Evolutionary conservation across 768 basidiomycete species (phyloP), one percentile per base, ranked within the genome.

Genomic region (Gloeopeniophorella convolvens): DNA sequence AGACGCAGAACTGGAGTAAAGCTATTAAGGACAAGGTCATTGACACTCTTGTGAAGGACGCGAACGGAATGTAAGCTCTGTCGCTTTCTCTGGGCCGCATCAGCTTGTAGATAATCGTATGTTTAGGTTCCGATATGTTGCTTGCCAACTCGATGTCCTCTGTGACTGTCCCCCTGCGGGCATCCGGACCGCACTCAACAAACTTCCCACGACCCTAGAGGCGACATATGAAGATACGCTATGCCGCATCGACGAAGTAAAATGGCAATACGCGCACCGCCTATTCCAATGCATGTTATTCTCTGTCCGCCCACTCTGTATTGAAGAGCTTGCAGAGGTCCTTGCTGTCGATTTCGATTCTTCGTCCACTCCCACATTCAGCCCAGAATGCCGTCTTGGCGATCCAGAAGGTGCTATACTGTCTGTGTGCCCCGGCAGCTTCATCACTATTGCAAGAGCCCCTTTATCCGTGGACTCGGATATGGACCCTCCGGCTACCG

Each of bases 31-130:
- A 44, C 3, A 20, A 36, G 2, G 49, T 44, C 0, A 24, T 43
- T 18, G 11, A 31, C 5, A 5, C 12, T 0, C 34, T 50, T 5
- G 30, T 42, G 1, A 20, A 5, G 10, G 43, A 30, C 3, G 49
- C 28, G 2, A 42, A 44, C 4, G 49, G 49, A n/a, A 50, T 50
- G 49, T 50, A 11, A 18, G n/a, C n/a, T n/a, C n/a, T n/a, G 49
- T 31, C 7, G 8, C 13, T 12, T 24, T 39, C 1, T 6, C n/a
- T 12, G 5, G 2, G 18, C 12, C 16, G 6, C 16, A 4, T 24
- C 24, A 11, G 20, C 3, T 5, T 26, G 15, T 8, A 26, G 6
- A 45, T 4, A 18, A 10, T 0, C 2, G 26, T 1, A 16, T 5
- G 20, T n/a, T n/a, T 7, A 51, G 50, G 50, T 51, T 51, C 4